Evolutionary conservation across 495 filamentous ascomycete species (phyloP).

Genomic region (Xylaria venustula): DNA sequence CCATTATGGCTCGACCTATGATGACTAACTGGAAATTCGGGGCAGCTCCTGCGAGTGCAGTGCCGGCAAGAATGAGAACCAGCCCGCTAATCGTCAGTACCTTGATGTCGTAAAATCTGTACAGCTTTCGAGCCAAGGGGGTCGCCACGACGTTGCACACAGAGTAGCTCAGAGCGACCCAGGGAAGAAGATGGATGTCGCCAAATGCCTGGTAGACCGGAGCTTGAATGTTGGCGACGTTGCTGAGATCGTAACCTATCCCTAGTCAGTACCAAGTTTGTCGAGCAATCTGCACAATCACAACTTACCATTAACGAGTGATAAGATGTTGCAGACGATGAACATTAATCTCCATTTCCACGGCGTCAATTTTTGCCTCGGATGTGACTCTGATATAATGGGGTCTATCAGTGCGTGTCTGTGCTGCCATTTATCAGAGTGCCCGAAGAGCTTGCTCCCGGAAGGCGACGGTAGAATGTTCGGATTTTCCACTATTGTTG

Average conservation of each 20-base stretch:
- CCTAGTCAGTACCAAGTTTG: neutral
- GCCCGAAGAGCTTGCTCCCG: neutral
- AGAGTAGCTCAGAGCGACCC: constrained; percentile 38
- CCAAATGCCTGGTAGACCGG: constrained; percentile 21
- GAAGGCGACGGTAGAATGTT: neutral
- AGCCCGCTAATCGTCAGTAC: constrained; percentile 48
- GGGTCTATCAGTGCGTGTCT: constrained; percentile 1
- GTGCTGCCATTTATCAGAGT: constrained; percentile 1
- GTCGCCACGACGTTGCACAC: constrained; percentile 45
- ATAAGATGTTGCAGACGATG: constrained; percentile 1
- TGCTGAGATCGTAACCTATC: constrained; percentile 15
- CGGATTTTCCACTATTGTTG: neutral
- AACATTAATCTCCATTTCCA: constrained; percentile 12
- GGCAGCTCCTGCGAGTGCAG: constrained; percentile 53
- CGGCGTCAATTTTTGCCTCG: neutral
- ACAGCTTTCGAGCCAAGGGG: constrained; percentile 42
- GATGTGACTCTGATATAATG: constrained; percentile 3
- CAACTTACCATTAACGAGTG: constrained; percentile 4
- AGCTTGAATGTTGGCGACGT: constrained; percentile 13
- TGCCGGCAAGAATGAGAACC: constrained; percentile 50
- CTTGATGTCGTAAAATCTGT: constrained; percentile 52
- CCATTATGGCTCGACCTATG: constrained; percentile 43
- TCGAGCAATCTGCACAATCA: neutral
- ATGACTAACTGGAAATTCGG: constrained; percentile 50
- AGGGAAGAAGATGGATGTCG: constrained; percentile 22